Base-by-base conservation (phyloP, 2,329 filamentous ascomycete species). In the Endoconidiophora laricicola region DNA sequence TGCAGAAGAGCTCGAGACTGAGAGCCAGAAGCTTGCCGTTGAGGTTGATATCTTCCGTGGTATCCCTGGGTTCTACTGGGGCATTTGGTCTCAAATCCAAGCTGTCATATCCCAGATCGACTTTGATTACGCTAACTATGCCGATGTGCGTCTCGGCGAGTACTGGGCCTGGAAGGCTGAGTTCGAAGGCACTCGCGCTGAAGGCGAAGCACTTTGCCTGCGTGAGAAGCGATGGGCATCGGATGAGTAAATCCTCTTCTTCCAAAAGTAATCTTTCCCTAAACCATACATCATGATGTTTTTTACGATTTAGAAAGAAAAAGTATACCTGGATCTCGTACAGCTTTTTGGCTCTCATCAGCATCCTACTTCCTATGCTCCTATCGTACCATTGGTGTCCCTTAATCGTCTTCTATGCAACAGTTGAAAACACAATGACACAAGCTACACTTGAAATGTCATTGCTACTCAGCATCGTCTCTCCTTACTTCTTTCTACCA, bases 71-170 rank as follows among this genome's bases (percentile, higher is more conserved):
- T 86, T 98, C 61, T 79, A 74, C 63, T 86, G 83, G 88, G 91
- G 91, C 22, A 86, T 95, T 52, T 98, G 91, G 91, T 83, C 87
- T 6, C 69, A 93, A 55, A 96, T 98, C 56, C 91, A 98, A 69
- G 84, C 88, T 2, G 84, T 78, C 49, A 96, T 98, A 56, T 94
- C 86, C 9, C 78, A 90, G 56, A 98, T 98, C 59, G 85, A 95
- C 61, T 98, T 98, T 61, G 88, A 98, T 66, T 98, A 98, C 62
- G 85, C 86, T 41, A 78, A 75, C 6, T 98, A 96, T 62, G 90
- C 91, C 9, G 86, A 95, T 63, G 66, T 82, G 14, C 74, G 91
- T 50, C 69, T 98, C 4, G 81, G 83, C 46, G 91, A 96, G 67
- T 96, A 95, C 66, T 94, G 82, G 75, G 86, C 82, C 3, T 95